Evolutionary conservation across 768 basidiomycete genomes (phyloP), one percentile per base, ranked within the genome.

Genomic region (Podaxis carcinomalis): DNA sequence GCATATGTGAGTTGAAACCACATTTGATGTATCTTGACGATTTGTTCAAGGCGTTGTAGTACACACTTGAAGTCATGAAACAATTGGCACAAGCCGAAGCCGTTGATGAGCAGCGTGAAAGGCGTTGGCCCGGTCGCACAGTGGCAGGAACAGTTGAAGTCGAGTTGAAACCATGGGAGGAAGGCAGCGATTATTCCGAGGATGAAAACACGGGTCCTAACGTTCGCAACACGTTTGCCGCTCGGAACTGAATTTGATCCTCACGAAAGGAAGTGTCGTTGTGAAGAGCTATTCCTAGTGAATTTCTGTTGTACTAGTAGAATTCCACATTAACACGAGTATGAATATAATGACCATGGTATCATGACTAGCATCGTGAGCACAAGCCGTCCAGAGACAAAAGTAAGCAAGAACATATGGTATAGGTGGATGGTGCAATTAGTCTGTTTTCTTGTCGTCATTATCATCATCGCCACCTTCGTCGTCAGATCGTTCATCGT

Each of bases 401-500:
- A 32, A 32, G 28, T 25, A 35, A 52, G 10, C 14, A 51, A 25
- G 44, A 11, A n/a, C 16, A 44, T 19, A 44, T 44, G 13, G 3
- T 19, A 16, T 44, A 6, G 42, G 14, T 19, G 16, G 14, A n/a
- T 25, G 23, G n/a, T 51, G 21, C 32, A 50, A 59, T 67, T 62
- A 70, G 37, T 73, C 28, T 73, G 63, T 59, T 74, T 72, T 82
- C 39, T 87, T 78, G 36, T 78, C 83, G 62, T 86, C 86, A 62
- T 67, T 82, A 37, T 86, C 79, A 46, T 79, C 86, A 64, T 88
- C 89, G 62, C 86, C 90, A 51, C 77, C 86, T 64, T 90, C 89
- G 64, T 89, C 89, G 57, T 93, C 94, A 1, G 93, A 95, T 50
- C 95, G 80, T 2, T 85, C 88, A 68, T 97, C 95, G 16, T 80